A percentile compares a stretch with the other conserved stretches of the same genome.
phyloP scores from a whole-genome alignment of 2,329 filamentous ascomycete species.

The Xenoacremonium recifei region DNA sequence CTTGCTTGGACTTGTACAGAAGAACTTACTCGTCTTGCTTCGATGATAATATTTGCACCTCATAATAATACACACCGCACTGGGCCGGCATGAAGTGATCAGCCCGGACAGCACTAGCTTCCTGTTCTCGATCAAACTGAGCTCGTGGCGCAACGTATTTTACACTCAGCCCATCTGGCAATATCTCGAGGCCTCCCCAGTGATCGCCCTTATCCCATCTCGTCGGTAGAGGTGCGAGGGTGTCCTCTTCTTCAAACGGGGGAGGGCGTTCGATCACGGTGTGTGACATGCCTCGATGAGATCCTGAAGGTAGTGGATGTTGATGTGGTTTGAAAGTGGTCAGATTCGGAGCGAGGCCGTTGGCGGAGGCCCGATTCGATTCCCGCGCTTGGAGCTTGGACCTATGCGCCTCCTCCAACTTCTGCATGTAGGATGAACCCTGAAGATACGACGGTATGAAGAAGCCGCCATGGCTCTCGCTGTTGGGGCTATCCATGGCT shows the following conservation, averaged over 20 bases:
- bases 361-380: conserved; percentile 30
- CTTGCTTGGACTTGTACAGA: too few species aligned
- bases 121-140: conserved; percentile 57
- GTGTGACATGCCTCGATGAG: conserved; percentile 76
- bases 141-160: conserved; percentile 51
- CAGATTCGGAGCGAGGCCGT: conserved; percentile 40
- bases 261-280: conserved; percentile 79
- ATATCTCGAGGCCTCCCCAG: conserved; percentile 69
- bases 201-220: conserved; percentile 82
- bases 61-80: conserved; percentile 94
- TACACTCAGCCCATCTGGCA: conserved; percentile 71
- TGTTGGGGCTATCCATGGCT: conserved; percentile 16
- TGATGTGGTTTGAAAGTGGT: conserved; percentile 40
- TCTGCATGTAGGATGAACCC: conserved; percentile 74
- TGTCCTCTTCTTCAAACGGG: conserved; percentile 55
- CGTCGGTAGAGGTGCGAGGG: conserved; percentile 69
- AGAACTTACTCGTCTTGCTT: conserved; percentile 55
- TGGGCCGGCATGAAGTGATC: conserved; percentile 85
- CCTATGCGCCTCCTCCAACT: conserved; percentile 68
- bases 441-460: conserved; percentile 83
- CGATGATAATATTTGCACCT: conserved; percentile 56
- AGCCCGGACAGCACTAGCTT: conserved; percentile 78
- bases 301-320: conserved; percentile 39
- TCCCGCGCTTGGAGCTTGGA: conserved; percentile 54
- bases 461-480: conserved; percentile 45